These are phyloP conservation scores for Populus nigra DNA, from an alignment of 345 rosid species.

Conservation along the genomic window DNA sequence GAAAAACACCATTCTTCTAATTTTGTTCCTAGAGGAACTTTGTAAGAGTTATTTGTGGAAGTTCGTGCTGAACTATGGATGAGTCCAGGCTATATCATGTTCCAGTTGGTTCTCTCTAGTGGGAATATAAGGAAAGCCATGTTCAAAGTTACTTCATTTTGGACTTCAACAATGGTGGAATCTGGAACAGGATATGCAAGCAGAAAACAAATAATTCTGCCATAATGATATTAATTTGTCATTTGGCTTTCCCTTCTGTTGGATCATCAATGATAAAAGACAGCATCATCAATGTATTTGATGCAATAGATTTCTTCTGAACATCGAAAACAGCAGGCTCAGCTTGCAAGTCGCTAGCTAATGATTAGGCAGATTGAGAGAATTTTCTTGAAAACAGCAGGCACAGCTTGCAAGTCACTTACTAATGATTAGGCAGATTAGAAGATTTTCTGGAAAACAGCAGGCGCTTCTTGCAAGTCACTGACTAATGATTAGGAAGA, in stretches of 20 bases:
- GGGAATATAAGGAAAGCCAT: too few relatives aligned
- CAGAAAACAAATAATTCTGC: not conserved
- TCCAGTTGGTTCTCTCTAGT: not conserved
- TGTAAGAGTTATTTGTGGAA: not conserved
- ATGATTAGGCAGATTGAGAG: too few relatives aligned
- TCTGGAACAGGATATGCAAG: not conserved
- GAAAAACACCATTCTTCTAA: not conserved
- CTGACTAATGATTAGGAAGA: too few relatives aligned
- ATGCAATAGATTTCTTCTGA: too few relatives aligned
- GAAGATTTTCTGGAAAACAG: too few relatives aligned
- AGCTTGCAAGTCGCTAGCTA: too few relatives aligned
- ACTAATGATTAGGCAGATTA: too few relatives aligned
- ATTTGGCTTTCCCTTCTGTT: not conserved
- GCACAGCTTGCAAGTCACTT: too few relatives aligned
- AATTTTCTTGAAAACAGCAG: not conserved
- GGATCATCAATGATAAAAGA: not conserved
- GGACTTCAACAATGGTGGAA: not conserved
- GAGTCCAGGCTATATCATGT: not conserved
- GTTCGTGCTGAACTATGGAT: not conserved
- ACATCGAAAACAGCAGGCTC: too few relatives aligned
- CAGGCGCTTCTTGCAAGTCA: too few relatives aligned
- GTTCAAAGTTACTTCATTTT: not conserved
- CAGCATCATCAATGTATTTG: too few relatives aligned
- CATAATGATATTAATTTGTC: too few relatives aligned
- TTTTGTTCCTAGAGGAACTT: not conserved